Base-by-base conservation (phyloP, 2,329 filamentous ascomycete genomes). In the Fusarium buxicola region DNA sequence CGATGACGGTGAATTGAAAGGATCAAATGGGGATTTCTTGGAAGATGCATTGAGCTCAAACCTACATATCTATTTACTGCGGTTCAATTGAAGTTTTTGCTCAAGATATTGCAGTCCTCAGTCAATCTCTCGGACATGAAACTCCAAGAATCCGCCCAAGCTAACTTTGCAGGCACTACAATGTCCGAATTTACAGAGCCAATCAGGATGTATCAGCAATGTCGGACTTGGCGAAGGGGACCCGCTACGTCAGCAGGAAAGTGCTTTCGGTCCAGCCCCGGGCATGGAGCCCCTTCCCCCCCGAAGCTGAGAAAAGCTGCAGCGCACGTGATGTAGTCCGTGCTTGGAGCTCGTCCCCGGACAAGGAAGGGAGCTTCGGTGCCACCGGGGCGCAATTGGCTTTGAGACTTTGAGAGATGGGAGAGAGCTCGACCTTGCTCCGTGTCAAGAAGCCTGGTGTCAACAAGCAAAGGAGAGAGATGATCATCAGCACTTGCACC, bases 281-380 rank as follows among this genome's bases (percentile, higher is more conserved):
- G n/a, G n/a, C 32, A 44, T 30, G 38, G 32, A 35, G 40, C 39
- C 54, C 30, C 35, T 38, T 59, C 38, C 55, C 60, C 55, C 49
- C 34, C 39, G 55, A 58, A 27, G 38, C n/a, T 59, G 56, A 48
- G 54, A 55, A 63, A 65, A 50, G 47, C 56, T 65, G 51, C 12
- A 16, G 21, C 34, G 27, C 61, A 65, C 61, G 61, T 65, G 61
- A 65, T 38, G 25, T 8, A 15, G 39, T 18, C 39, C 36, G 27
- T 28, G 44, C 44, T 36, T 30, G 21, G 34, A 50, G 35, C 38
- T 30, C 48, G 38, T 27, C 47, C 35, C 46, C 47, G 46, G 25
- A 49, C 36, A 32, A n/a, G n/a, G n/a, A n/a, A n/a, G 35, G 21
- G 15, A 38, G 39, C 39, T 65, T 63, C 55, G 57, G 47, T 52